Evolutionary conservation across 257 asterid species (phyloP), one percentile per base, ranked within the genome.

Genomic region (Voacanga thouarsii): DNA sequence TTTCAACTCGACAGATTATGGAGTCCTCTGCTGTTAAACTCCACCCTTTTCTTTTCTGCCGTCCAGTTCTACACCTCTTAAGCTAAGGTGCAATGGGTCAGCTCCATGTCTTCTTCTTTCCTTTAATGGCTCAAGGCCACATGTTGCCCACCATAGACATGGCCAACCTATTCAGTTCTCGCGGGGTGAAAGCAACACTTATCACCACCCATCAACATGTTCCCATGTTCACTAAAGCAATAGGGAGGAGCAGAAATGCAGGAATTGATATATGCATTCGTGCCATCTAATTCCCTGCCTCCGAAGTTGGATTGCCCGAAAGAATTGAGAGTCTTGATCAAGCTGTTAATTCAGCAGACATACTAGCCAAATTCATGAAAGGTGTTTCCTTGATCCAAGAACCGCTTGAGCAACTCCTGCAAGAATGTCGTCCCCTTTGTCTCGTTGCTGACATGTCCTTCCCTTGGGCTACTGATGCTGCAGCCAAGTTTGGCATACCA

Each of bases 391-490:
- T 86, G 71, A 78, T 90, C 68, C 90, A 77, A 53, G 78, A 76
- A 19, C 89, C 87, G 0, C 64, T 90, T 0, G 94, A 87, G 77
- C 71, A 70, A 6, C 84, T 90, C 74, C 43, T 90, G 16, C 59
- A 73, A 37, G 85, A 84, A 45, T 37, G 28, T 59, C 43, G 55
- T 0, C 96, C 92, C 0, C n/a, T 75, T 26, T 82, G 88, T 66
- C 83, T 91, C 6, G 63, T 91, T 28, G 83, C 94, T 3, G 92
- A 88, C 80, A 79, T 83, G 86, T 88, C 88, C 79, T 75, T 86
- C 47, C 92, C 91, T 0, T 91, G 96, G 92, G 85, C 92, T 8
- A 61, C 75, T 1, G 87, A 86, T 23, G 71, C 85, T 28, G 94
- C 94, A 12, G 89, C 84, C 24, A 85, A 75, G 15, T 86, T 89